Evolutionary conservation across 2,329 filamentous ascomycete genomes (phyloP), one percentile per base, ranked within the genome.

Genomic region (Verticillium alfalfae): DNA sequence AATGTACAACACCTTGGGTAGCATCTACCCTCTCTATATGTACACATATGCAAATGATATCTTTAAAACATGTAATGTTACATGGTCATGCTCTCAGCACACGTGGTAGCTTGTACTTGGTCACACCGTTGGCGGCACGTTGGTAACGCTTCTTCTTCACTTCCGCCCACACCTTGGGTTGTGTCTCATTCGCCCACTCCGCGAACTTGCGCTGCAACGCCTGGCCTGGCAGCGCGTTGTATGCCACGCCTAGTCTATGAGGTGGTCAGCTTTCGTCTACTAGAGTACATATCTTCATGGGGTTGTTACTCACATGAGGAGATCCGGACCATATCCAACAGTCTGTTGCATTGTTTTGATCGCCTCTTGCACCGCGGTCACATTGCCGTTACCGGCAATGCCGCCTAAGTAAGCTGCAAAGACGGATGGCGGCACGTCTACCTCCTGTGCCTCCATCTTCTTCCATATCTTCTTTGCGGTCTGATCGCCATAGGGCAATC

Each of bases 321-420:
- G 76, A 71, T 90, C 87, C n/a, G 90, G 89, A 64, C 80, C 80
- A 61, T 86, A 80, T 12, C 90, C 91, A 61, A 88, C 84, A 61
- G 86, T 85, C 58, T 79, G 79, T 66, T 89, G 83, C 78, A 91
- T 91, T 36, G 84, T 81, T 66, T 87, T 80, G 54, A 97, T 79
- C 38, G 91, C 78, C 62, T 81, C 77, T 67, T 87, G 84, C 2
- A 88, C 88, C 67, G 90, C 87, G 22, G 91, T 85, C 56, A 91
- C 81, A 58, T 88, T 81, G 31, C 87, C 88, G 66, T 92, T 90
- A 3, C 88, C 87, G 0, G 90, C 91, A 61, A 97, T 74, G 0
- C 91, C 91, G 9, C 87, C 90, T 57, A 90, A 80, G 72, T 96
- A 98, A 1, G 88, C 87, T 22, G 85, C 85, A 75, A 91, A 94